These are phyloP conservation scores for Corymbia citriodora DNA, from an alignment of 441 rosid species.

Conservation along the genomic window DNA sequence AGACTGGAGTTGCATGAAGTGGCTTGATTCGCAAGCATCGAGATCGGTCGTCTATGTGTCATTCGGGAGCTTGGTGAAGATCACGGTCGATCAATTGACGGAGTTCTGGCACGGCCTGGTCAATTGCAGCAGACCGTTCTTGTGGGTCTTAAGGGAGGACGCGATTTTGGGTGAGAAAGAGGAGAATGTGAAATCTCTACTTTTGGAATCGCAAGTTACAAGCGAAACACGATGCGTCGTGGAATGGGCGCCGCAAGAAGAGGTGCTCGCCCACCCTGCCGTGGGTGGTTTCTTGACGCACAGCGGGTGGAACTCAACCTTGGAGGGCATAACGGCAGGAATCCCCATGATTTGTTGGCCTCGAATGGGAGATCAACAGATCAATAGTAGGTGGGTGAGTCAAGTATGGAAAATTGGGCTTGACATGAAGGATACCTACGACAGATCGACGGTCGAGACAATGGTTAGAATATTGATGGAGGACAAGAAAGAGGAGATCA, in stretches of 20 bases:
- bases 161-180: background rate
- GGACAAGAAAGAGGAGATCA: background rate
- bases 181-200: background rate
- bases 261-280: constrained; percentile 24
- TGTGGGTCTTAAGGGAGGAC: constrained; percentile 24
- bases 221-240: constrained; percentile 9
- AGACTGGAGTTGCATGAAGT: constrained; percentile 17
- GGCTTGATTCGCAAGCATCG: constrained; percentile 24
- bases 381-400: constrained; percentile 26
- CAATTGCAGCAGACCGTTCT: constrained; percentile 18
- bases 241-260: constrained; percentile 33
- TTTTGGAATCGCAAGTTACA: background rate
- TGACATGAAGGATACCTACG: constrained; percentile 26
- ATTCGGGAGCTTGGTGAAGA: constrained; percentile 20
- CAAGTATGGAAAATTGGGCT: constrained; percentile 22
- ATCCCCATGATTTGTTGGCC: constrained; percentile 36
- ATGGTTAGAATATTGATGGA: constrained; percentile 22
- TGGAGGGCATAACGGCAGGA: constrained; percentile 20
- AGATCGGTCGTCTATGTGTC: constrained; percentile 27
- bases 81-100: constrained; percentile 4
- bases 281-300: constrained; percentile 34
- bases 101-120: constrained; percentile 28
- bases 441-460: constrained; percentile 15
- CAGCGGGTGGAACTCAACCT: constrained; percentile 30
- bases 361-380: constrained; percentile 11